Conservation (phyloP, 768 basidiomycete species). For the Leccinum ochraceum region DNA sequence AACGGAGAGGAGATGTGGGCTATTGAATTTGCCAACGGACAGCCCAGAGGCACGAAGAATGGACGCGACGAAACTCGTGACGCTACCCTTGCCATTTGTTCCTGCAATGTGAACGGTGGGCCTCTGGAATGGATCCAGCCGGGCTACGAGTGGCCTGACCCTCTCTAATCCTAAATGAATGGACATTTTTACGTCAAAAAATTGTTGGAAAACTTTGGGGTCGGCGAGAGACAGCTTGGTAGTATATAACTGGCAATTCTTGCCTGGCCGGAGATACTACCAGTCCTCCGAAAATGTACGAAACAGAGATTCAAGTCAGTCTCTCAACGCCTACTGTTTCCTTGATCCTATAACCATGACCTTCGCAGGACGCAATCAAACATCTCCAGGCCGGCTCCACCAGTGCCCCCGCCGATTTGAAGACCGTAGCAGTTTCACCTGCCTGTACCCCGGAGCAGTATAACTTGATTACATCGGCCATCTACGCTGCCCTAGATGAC, state of each 20-base stretch:
- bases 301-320: conserved; percentile 23
- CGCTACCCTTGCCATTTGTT: conserved; percentile 97
- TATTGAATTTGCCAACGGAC: conserved; percentile 83
- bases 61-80: conserved; percentile 79
- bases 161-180: conserved; percentile 71
- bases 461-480: conserved; percentile 17
- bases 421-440: conserved; percentile 21
- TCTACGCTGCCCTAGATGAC: conserved; percentile 23
- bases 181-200: conserved; percentile 43
- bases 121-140: conserved; percentile 63
- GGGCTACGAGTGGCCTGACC: conserved; percentile 49
- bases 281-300: conserved; percentile 13
- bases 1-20: conserved; percentile 82
- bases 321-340: background rate
- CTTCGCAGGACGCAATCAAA: conserved; percentile 19
- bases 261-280: background rate
- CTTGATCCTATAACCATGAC: background rate
- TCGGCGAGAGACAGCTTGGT: background rate
- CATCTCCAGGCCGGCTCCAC: conserved; percentile 27
- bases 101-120: conserved; percentile 92
- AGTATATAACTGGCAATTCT: background rate
- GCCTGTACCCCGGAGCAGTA: conserved; percentile 22
- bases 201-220: too few species aligned
- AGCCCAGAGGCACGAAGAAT: conserved; percentile 61
- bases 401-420: conserved; percentile 18